Evolutionary conservation across 768 basidiomycete genomes (phyloP).

Genomic region (Sistotremastrum niveocremeum): DNA sequence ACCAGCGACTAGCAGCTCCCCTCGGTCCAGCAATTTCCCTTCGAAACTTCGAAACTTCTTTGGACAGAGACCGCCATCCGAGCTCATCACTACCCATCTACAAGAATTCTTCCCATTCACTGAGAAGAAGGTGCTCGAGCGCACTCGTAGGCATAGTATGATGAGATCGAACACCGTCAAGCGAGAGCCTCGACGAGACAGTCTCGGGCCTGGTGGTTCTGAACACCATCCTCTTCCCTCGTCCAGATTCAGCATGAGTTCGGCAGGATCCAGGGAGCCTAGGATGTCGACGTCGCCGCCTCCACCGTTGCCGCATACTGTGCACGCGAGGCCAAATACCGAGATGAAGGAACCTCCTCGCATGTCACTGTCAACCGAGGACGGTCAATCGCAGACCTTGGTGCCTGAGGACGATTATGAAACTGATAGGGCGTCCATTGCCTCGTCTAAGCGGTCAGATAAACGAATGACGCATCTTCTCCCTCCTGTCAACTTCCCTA

Average conservation of each 20-base stretch:
- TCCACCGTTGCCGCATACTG: conserved; percentile 18
- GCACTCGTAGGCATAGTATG: conserved; percentile 84
- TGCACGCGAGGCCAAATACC: neutral
- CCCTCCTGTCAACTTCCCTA: conserved; percentile 66
- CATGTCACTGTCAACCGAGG: conserved; percentile 63
- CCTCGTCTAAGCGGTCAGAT: no score
- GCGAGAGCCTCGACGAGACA: conserved; percentile 32
- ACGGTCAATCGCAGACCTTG: conserved; percentile 53
- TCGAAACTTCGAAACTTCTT: conserved; percentile 86
- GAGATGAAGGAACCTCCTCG: conserved; percentile 43
- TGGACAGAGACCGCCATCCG: conserved; percentile 93
- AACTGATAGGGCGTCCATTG: conserved; percentile 9
- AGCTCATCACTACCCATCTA: conserved; percentile 89
- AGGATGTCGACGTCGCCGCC: conserved; percentile 29
- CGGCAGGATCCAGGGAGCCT: conserved; percentile 11
- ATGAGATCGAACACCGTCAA: conserved; percentile 43
- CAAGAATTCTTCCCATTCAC: conserved; percentile 92
- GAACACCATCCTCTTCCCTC: conserved; percentile 32
- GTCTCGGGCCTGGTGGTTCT: conserved; percentile 33
- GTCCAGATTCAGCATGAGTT: conserved; percentile 27
- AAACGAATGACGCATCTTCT: conserved; percentile 33
- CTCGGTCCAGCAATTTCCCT: conserved; percentile 2
- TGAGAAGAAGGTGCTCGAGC: conserved; percentile 81
- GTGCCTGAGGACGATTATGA: conserved; percentile 33
- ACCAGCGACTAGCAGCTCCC: neutral